These are phyloP conservation scores for Cupressus sempervirens DNA, from an alignment of 75 land plant genomes.

Conservation along the genomic window DNA sequence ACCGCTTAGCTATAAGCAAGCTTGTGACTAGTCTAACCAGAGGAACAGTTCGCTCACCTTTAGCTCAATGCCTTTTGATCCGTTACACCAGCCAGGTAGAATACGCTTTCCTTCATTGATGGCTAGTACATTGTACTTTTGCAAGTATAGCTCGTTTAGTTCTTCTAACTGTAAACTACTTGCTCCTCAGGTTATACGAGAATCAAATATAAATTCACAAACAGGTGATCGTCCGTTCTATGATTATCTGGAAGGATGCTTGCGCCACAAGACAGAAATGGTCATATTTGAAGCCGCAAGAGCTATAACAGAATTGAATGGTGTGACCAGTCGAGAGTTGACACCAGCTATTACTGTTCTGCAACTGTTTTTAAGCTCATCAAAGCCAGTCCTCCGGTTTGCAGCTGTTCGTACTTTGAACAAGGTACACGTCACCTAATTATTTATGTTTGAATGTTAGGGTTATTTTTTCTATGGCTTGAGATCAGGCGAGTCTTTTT, in stretches of 20 bases:
- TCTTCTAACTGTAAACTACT: neutral
- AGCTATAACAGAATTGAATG: conserved; percentile 83
- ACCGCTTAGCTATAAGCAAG: conserved; percentile 92
- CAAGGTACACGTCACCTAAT: conserved; percentile 45
- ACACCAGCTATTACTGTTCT: conserved; percentile 96
- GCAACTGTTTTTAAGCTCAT: conserved; percentile 90
- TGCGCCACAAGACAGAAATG: conserved; percentile 97
- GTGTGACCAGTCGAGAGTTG: conserved; percentile 82
- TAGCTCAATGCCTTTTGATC: conserved; percentile 93
- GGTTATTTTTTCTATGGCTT: neutral
- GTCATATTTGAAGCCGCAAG: conserved; percentile 95
- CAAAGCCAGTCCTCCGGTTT: conserved; percentile 93
- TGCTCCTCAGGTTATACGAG: conserved; percentile 68
- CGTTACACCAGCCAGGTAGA: conserved; percentile 90
- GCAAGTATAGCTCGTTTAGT: neutral
- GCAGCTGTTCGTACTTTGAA: conserved; percentile 99
- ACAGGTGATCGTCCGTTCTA: conserved; percentile 92
- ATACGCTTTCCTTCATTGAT: neutral
- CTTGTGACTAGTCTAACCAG: conserved; percentile 84
- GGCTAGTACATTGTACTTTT: neutral
- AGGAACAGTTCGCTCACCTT: conserved; percentile 88
- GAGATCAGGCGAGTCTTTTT: neutral
- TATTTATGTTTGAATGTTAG: neutral
- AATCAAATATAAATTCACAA: conserved; percentile 61
- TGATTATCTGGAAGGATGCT: conserved; percentile 85